phyloP scores from a whole-genome alignment of 331 rosid species.

The Saraca asoca region DNA sequence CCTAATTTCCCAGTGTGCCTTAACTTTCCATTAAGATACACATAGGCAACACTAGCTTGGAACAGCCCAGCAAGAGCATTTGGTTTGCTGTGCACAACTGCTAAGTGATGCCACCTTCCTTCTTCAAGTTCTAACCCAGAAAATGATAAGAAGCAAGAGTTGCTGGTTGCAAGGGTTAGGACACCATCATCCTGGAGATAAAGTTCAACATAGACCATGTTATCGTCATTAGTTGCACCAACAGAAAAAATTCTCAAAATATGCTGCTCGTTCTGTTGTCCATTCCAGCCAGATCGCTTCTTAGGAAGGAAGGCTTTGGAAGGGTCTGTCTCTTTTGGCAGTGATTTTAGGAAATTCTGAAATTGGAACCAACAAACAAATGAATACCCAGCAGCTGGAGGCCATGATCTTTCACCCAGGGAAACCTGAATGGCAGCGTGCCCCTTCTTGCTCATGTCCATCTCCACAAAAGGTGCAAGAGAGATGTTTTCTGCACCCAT shows the following conservation, averaged over 20 bases:
- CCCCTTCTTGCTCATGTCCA: conserved; percentile 94
- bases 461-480: conserved; percentile 91
- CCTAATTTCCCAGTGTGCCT: conserved; percentile 96
- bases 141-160: conserved; percentile 74
- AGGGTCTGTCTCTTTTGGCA: conserved; percentile 67
- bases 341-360: conserved; percentile 71
- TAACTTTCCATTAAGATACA: conserved; percentile 92
- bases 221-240: conserved; percentile 78
- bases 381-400: conserved; percentile 99
- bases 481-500: conserved; percentile 73
- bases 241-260: conserved; percentile 83
- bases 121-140: conserved; percentile 93
- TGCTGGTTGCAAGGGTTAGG: conserved; percentile 95
- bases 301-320: conserved; percentile 66
- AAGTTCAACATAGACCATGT: conserved; percentile 79
- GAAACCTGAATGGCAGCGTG: conserved; percentile 98
- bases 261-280: conserved; percentile 56
- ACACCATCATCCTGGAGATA: conserved; percentile 96
- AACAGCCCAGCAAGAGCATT: conserved; percentile 99
- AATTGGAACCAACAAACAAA: conserved; percentile 99
- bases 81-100: conserved; percentile 96
- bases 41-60: conserved; percentile 97
- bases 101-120: conserved; percentile 99
- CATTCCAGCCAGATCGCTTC: conserved; percentile 55
- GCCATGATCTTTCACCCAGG: conserved; percentile 99